These are phyloP conservation scores for Plenodomus biglobosus DNA, from an alignment of 2,329 filamentous ascomycete genomes.

Conservation along the genomic window DNA sequence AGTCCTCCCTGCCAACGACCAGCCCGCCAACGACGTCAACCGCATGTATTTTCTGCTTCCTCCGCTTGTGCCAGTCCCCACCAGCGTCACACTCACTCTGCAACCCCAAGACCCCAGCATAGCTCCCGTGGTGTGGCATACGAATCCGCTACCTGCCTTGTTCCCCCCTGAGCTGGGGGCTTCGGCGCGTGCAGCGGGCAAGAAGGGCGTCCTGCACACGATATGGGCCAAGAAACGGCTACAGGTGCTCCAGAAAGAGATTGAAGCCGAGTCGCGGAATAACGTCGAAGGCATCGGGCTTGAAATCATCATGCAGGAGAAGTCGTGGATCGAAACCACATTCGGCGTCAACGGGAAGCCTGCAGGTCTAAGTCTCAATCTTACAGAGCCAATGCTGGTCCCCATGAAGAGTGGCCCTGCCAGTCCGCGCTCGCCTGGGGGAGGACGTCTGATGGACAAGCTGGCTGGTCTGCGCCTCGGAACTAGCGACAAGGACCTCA, in stretches of 20 bases:
- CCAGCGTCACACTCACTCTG: constrained; percentile 67
- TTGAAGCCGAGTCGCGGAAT: constrained; percentile 68
- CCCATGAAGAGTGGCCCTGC: constrained; percentile 56
- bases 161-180: constrained; percentile 75
- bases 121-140: constrained; percentile 55
- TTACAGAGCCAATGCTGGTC: constrained; percentile 41
- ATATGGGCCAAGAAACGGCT: constrained; percentile 86
- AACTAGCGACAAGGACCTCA: constrained; percentile 68
- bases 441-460: constrained; percentile 75
- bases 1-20: constrained; percentile 66
- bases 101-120: constrained; percentile 50
- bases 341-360: constrained; percentile 64
- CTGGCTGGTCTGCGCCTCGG: constrained; percentile 76
- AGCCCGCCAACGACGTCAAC: constrained; percentile 53
- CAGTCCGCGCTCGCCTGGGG: constrained; percentile 62
- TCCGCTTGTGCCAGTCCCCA: constrained; percentile 69
- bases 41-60: constrained; percentile 81
- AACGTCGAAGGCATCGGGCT: constrained; percentile 82
- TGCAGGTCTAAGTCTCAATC: constrained; percentile 42
- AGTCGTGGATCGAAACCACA: constrained; percentile 80
- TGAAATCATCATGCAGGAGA: constrained; percentile 81
- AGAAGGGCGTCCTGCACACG: constrained; percentile 82
- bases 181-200: constrained; percentile 66
- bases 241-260: constrained; percentile 73
- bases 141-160: constrained; percentile 83